phyloP scores from a whole-genome alignment of 164 flowering plant species.

The Berberis thunbergii region DNA sequence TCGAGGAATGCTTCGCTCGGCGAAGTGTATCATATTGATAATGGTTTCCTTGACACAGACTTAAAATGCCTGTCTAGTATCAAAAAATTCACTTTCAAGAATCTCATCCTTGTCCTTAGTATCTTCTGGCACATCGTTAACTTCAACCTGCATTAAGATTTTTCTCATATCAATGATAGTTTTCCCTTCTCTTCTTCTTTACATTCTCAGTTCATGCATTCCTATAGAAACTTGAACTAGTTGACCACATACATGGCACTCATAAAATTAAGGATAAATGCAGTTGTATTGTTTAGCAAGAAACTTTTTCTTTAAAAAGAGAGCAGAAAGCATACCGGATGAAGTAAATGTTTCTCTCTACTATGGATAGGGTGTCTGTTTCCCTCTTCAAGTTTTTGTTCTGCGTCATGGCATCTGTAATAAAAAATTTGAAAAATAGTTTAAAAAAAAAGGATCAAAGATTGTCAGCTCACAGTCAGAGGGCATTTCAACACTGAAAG shows the following conservation, averaged over 20 bases:
- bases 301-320: neutral
- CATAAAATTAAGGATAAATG: neutral
- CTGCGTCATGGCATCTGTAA: slow-evolving; percentile 78
- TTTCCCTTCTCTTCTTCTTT: too few species aligned
- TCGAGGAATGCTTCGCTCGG: slow-evolving; percentile 98
- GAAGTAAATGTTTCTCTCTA: slow-evolving; percentile 62
- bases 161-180: slow-evolving; percentile 2
- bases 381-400: slow-evolving; percentile 80
- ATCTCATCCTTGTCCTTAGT: slow-evolving; percentile 94
- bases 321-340: slow-evolving; percentile 42
- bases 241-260: neutral
- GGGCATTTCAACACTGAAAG: too few species aligned
- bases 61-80: slow-evolving; percentile 96
- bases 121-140: slow-evolving; percentile 65
- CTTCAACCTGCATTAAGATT: slow-evolving; percentile 54
- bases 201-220: too few species aligned
- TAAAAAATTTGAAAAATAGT: neutral
- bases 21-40: slow-evolving; percentile 97
- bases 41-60: slow-evolving; percentile 98
- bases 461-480: too few species aligned
- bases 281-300: neutral
- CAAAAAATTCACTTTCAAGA: slow-evolving; percentile 97
- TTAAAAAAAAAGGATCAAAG: neutral
- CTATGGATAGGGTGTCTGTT: slow-evolving; percentile 76
- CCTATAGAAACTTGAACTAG: too few species aligned